A percentile compares a stretch with the other conserved stretches of the same genome.
These are phyloP conservation scores for Pseudonitzschia pungens DNA, from an alignment of 108 stramenopile species.

Conservation along the genomic window DNA sequence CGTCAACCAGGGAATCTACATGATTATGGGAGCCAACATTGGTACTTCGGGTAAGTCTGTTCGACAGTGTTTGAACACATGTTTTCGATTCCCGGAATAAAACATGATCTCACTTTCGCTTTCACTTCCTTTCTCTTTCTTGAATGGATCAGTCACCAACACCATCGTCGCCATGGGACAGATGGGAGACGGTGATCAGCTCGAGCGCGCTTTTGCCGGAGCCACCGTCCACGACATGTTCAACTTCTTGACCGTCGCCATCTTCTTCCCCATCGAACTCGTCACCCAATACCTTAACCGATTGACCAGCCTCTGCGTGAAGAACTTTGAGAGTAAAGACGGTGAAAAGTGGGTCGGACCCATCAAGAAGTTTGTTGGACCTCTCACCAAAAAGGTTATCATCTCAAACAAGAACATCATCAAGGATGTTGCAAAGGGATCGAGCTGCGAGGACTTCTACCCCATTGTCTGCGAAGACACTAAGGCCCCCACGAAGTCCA, in stretches of 20 bases:
- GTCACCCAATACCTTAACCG: slow-evolving; percentile 53
- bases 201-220: slow-evolving; percentile 88
- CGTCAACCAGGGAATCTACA: slow-evolving; percentile 77
- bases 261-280: slow-evolving; percentile 81
- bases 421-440: slow-evolving; percentile 63
- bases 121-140: not conserved
- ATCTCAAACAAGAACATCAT: slow-evolving; percentile 80
- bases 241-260: slow-evolving; percentile 82
- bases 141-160: slow-evolving; percentile 55
- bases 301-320: slow-evolving; percentile 69
- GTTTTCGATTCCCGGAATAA: not conserved
- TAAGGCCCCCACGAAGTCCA: slow-evolving; percentile 42
- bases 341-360: slow-evolving; percentile 81
- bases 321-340: slow-evolving; percentile 31
- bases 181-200: slow-evolving; percentile 80
- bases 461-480: slow-evolving; percentile 51
- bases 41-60: slow-evolving; percentile 35
- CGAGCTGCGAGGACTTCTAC: slow-evolving; percentile 60
- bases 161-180: slow-evolving; percentile 88
- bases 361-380: slow-evolving; percentile 74
- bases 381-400: slow-evolving; percentile 65
- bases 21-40: slow-evolving; percentile 93
- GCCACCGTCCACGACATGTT: slow-evolving; percentile 93
- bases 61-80: not conserved
- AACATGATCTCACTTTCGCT: not conserved